A percentile compares a stretch with the other conserved stretches of the same genome.
Evolutionary conservation across 176 grass and related monocot species (phyloP).

Genomic region (Rhipidocladum racemiflorum): DNA sequence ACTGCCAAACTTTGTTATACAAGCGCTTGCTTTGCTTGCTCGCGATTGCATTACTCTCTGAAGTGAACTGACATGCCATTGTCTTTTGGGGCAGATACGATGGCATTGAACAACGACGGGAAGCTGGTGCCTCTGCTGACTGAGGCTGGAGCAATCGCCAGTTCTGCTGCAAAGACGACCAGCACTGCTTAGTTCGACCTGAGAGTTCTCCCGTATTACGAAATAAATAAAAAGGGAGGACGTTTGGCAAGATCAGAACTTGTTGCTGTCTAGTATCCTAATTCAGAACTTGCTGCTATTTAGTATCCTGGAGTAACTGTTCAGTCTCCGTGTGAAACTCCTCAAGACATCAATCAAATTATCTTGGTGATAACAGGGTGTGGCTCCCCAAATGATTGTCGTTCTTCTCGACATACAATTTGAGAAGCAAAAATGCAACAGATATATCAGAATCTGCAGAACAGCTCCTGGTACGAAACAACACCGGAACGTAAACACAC

Average conservation of each 20-base stretch:
- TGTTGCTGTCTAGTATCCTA: not conserved
- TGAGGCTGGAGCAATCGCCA: conserved; percentile 58
- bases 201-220: not conserved
- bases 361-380: not conserved
- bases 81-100: conserved; percentile 29
- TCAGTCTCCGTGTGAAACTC: not conserved
- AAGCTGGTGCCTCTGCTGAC: conserved; percentile 73
- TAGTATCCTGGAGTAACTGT: not conserved
- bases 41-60: not conserved
- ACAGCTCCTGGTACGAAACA: not conserved
- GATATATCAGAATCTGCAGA: not conserved
- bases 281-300: not conserved
- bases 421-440: not conserved
- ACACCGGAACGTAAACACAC: not conserved
- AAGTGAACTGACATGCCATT: conserved; percentile 27
- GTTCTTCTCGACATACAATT: not conserved
- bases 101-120: conserved; percentile 47
- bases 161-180: conserved; percentile 21
- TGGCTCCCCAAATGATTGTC: not conserved
- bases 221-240: conserved; percentile 30
- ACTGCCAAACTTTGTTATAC: not conserved
- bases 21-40: not conserved
- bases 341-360: not conserved
- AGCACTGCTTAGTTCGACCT: conserved; percentile 9
- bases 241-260: not conserved